Base-by-base conservation (phyloP, 352 stramenopile species). In the Globisporangium heterothallicum region DNA sequence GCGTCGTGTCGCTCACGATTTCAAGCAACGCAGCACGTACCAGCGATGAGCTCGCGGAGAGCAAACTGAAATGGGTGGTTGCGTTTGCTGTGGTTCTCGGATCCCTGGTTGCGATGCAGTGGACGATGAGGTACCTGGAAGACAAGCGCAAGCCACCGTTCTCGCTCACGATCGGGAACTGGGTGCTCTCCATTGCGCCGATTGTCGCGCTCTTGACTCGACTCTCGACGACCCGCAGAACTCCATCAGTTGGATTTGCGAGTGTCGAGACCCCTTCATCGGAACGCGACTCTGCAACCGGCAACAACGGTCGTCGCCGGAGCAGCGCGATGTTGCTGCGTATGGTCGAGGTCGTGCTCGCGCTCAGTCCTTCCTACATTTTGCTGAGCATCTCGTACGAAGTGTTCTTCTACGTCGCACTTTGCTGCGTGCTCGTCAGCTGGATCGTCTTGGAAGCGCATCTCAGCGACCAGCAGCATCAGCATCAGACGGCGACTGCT, bases 381-480 rank as follows among this genome's bases (percentile, higher is more conserved):
- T 51, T 92, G 16, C 52, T 94, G n/a, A 91, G 80, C 47, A 91
- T 94, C 48, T 84, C 81, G 29, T 94, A 91, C 64, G 83, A 94
- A 54, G 78, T 92, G 42, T 62, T 88, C 24, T 94, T 94, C 53
- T 92, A 81, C 55, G 66, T 72, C 38, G 66, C 69, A 25, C 66
- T 94, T 4, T 72, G 64, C 36, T 61, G 57, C 21, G 61, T 86
- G 57, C 67, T 92, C 8, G 56, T 81, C 25, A 68, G 65, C 21
- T 94, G 83, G 83, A 42, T 92, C 32, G 40, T 72, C 0, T 35
- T 89, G 18, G 83, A 93, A 43, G 36, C 48, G 42, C 49, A 63
- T 6, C 30, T 49, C 21, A 36, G 32, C 7, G 14, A 1, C n/a
- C 42, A 1, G 2, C 13, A 29, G 27, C 43, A 8, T 26, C 21